Evolutionary conservation across 2,329 filamentous ascomycete genomes (phyloP).

Genomic region (Arthrobotrys pseudoclavata): DNA sequence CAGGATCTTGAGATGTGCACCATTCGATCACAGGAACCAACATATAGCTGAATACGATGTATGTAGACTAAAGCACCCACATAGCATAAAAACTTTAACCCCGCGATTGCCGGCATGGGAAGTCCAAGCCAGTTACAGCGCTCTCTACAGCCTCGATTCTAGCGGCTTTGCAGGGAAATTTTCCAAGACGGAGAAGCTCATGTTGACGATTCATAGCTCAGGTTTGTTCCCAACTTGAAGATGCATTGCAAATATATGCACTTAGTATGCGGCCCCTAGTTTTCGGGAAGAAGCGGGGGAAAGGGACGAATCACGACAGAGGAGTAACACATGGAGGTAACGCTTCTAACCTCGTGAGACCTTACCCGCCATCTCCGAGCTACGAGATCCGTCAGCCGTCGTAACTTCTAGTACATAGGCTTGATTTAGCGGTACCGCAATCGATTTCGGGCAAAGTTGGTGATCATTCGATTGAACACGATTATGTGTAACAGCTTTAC

Average conservation of each 20-base stretch:
- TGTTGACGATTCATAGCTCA: background rate
- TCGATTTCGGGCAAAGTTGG: slow-evolving; percentile 7
- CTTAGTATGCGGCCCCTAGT: background rate
- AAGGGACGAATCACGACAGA: slow-evolving; percentile 11
- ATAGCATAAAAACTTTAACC: background rate
- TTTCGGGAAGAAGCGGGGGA: slow-evolving; percentile 5
- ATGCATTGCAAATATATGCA: slow-evolving; percentile 7
- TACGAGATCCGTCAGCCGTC: slow-evolving; percentile 9
- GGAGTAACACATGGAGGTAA: background rate
- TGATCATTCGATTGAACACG: slow-evolving; percentile 9
- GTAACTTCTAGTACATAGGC: background rate
- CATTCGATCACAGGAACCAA: slow-evolving; percentile 2
- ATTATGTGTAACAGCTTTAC: slow-evolving; percentile 21
- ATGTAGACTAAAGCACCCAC: background rate
- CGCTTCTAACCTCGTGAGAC: slow-evolving; percentile 12
- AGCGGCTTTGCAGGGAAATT: background rate
- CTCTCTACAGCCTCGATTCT: background rate
- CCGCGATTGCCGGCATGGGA: slow-evolving; percentile 11
- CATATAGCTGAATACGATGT: slow-evolving; percentile 3
- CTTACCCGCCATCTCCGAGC: background rate
- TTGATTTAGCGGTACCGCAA: slow-evolving; percentile 2
- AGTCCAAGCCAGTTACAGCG: slow-evolving; percentile 11
- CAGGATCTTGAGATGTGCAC: slow-evolving; percentile 2
- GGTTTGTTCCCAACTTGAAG: background rate
- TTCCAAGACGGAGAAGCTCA: background rate